phyloP scores from a whole-genome alignment of 495 filamentous ascomycete genomes.

The Pseudomonodictys pantanalensis region DNA sequence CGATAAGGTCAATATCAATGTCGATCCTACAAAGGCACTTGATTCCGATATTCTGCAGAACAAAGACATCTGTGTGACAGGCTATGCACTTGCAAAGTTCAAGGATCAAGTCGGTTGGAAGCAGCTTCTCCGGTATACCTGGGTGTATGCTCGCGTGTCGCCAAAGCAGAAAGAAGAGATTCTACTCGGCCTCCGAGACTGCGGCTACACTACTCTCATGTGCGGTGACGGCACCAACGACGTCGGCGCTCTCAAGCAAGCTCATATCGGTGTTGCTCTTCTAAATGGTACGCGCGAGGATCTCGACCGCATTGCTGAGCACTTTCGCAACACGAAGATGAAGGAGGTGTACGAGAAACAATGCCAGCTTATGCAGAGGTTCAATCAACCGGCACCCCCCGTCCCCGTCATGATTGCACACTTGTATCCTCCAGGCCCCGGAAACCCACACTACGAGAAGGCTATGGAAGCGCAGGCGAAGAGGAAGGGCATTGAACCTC shows the following conservation, averaged over 20 bases:
- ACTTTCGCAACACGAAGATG: conserved; percentile 91
- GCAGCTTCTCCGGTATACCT: conserved; percentile 78
- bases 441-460: conserved; percentile 93
- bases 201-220: conserved; percentile 97
- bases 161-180: conserved; percentile 99
- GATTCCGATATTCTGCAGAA: conserved; percentile 75
- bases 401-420: conserved; percentile 90
- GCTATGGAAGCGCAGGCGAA: conserved; percentile 79
- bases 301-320: conserved; percentile 84
- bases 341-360: conserved; percentile 99
- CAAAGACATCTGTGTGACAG: conserved; percentile 95
- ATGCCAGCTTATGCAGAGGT: conserved; percentile 79
- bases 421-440: conserved; percentile 85
- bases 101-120: conserved; percentile 71
- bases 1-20: conserved; percentile 81
- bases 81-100: conserved; percentile 88
- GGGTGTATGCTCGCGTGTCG: conserved; percentile 98
- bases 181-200: conserved; percentile 88
- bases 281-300: conserved; percentile 93
- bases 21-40: conserved; percentile 77
- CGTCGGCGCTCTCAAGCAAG: conserved; percentile 96
- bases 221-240: conserved; percentile 98
- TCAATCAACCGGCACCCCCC: conserved; percentile 86
- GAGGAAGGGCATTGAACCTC: conserved; percentile 60
- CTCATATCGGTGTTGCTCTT: conserved; percentile 92